phyloP scores from a whole-genome alignment of 345 rosid genomes.

The Ricinus communis region DNA sequence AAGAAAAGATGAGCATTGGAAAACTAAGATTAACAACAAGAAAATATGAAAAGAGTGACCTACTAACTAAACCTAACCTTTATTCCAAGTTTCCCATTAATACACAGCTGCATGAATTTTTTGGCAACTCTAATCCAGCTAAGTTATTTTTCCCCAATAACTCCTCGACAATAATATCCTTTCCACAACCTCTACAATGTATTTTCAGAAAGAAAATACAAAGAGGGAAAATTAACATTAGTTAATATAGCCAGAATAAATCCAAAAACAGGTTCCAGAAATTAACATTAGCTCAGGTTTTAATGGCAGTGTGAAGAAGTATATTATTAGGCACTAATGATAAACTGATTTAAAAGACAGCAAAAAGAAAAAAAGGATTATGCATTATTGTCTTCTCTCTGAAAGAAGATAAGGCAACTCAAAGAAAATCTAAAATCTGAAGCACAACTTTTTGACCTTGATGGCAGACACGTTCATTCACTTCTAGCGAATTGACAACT shows the following conservation, averaged over 20 bases:
- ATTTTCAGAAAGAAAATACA: background rate
- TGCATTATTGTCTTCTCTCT: background rate
- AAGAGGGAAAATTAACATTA: background rate
- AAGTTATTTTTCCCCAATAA: background rate
- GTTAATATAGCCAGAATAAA: background rate
- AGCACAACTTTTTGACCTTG: background rate
- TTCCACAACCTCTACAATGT: background rate
- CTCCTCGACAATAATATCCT: background rate
- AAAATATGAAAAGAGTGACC: too few species aligned
- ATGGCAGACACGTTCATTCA: background rate
- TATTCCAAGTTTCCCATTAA: background rate
- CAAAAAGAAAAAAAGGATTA: background rate
- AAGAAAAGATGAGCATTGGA: background rate
- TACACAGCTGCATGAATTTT: background rate
- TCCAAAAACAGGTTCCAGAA: background rate
- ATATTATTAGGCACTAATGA: background rate
- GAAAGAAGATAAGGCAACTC: background rate
- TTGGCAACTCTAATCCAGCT: background rate
- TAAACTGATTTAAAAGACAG: conserved; percentile 9
- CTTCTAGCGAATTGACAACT: background rate
- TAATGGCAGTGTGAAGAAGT: background rate
- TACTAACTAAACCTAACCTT: background rate
- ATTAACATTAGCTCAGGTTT: too few species aligned
- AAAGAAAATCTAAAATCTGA: background rate
- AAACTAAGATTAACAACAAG: background rate